Conservation (phyloP, 345 rosid genomes). For the Acer saccharum region DNA sequence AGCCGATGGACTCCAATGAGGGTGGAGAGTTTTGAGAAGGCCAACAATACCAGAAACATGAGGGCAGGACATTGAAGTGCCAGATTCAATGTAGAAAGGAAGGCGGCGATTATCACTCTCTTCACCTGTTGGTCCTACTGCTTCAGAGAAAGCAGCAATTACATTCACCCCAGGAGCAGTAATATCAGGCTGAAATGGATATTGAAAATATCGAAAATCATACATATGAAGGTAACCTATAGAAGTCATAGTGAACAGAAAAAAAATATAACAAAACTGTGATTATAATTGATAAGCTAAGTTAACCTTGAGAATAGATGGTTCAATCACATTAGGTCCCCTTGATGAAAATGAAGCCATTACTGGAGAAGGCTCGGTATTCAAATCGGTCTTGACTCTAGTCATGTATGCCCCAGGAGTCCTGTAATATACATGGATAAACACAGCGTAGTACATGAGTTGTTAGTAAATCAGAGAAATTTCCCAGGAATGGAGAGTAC, state of each 20-base stretch:
- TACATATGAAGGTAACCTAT: background rate
- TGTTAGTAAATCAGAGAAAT: background rate
- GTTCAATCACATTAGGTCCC: slow-evolving; percentile 41
- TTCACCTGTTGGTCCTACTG: slow-evolving; percentile 19
- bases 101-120: slow-evolving; percentile 29
- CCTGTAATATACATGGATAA: slow-evolving; percentile 22
- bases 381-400: slow-evolving; percentile 4
- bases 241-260: background rate
- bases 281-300: background rate
- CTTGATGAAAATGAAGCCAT: slow-evolving; percentile 41
- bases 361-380: slow-evolving; percentile 25
- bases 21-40: slow-evolving; percentile 48
- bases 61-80: slow-evolving; percentile 65
- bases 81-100: slow-evolving; percentile 33
- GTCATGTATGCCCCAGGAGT: slow-evolving; percentile 33
- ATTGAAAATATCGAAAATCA: too few relatives aligned
- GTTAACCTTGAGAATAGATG: slow-evolving; percentile 44
- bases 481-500: background rate
- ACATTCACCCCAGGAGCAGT: slow-evolving; percentile 56
- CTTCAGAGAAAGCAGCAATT: slow-evolving; percentile 44
- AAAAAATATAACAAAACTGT: background rate
- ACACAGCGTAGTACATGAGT: background rate
- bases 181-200: slow-evolving; percentile 48
- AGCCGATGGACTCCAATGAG: slow-evolving; percentile 54
- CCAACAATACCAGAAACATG: slow-evolving; percentile 54